phyloP scores from a whole-genome alignment of 208 protist species.

The Vickermania ingenoplastis region DNA sequence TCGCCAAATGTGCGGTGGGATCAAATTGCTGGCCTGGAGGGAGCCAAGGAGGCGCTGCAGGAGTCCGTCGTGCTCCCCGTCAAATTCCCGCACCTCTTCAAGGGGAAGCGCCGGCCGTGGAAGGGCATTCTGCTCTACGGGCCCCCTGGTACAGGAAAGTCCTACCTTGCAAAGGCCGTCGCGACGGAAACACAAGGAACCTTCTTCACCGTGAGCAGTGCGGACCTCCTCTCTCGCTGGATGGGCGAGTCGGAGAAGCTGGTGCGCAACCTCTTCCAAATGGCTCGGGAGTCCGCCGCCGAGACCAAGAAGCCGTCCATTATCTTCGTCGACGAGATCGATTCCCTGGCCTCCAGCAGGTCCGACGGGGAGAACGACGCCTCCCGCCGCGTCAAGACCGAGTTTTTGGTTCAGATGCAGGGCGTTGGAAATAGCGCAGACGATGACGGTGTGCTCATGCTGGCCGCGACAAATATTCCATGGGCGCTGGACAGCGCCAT shows the following conservation, averaged over 20 bases:
- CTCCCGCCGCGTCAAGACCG: slow-evolving; percentile 98
- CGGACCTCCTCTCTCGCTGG: slow-evolving; percentile 88
- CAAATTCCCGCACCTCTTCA: slow-evolving; percentile 90
- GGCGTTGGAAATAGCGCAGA: slow-evolving; percentile 59
- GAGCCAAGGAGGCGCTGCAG: slow-evolving; percentile 86
- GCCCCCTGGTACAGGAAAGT: slow-evolving; percentile 91
- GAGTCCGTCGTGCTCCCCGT: slow-evolving; percentile 90
- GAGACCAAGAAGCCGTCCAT: slow-evolving; percentile 77
- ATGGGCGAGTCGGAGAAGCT: slow-evolving; percentile 91
- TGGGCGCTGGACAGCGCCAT: slow-evolving; percentile 88
- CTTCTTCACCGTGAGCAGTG: slow-evolving; percentile 90
- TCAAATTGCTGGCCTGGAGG: slow-evolving; percentile 86
- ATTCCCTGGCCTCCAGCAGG: slow-evolving; percentile 84
- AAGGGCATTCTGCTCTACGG: slow-evolving; percentile 90
- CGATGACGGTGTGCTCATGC: slow-evolving; percentile 84
- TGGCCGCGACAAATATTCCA: slow-evolving; percentile 90
- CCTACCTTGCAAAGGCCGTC: slow-evolving; percentile 89
- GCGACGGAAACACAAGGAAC: slow-evolving; percentile 83
- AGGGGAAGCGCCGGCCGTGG: slow-evolving; percentile 85
- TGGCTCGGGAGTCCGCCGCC: slow-evolving; percentile 78
- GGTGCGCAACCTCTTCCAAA: slow-evolving; percentile 89
- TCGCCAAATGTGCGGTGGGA: slow-evolving; percentile 86
- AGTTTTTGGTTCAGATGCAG: slow-evolving; percentile 98
- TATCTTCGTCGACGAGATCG: slow-evolving; percentile 94
- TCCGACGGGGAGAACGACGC: slow-evolving; percentile 86